These are phyloP conservation scores for Neofusicoccum sp. DNA, from an alignment of 2,329 filamentous ascomycete genomes.

Conservation along the genomic window DNA sequence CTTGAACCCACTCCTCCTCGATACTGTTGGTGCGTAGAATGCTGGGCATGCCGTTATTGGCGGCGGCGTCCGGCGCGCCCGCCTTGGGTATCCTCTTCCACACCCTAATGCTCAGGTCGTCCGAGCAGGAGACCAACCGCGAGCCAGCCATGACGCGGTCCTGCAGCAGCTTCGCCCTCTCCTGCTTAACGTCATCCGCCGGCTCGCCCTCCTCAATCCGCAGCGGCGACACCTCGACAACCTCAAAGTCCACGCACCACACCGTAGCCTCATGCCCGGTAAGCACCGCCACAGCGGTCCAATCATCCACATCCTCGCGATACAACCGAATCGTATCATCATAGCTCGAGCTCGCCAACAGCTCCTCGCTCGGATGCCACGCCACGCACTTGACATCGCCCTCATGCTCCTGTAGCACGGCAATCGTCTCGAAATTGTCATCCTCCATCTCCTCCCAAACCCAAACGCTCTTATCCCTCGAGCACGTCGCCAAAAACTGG, in stretches of 20 bases:
- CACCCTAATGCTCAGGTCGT: slow-evolving; percentile 76
- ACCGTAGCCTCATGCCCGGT: slow-evolving; percentile 84
- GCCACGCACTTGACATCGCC: slow-evolving; percentile 93
- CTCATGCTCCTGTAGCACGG: slow-evolving; percentile 90
- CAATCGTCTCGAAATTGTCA: slow-evolving; percentile 96
- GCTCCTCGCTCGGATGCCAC: slow-evolving; percentile 81
- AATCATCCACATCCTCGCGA: slow-evolving; percentile 90
- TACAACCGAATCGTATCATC: slow-evolving; percentile 89
- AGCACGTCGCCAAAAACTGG: slow-evolving; percentile 84
- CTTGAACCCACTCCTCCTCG: slow-evolving; percentile 83
- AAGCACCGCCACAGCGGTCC: slow-evolving; percentile 84
- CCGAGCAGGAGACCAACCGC: slow-evolving; percentile 79
- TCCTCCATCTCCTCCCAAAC: slow-evolving; percentile 97
- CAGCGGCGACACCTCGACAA: slow-evolving; percentile 37
- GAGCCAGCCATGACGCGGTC: slow-evolving; percentile 48
- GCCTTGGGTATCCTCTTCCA: slow-evolving; percentile 70
- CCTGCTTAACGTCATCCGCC: slow-evolving; percentile 33
- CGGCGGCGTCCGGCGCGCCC: slow-evolving; percentile 45
- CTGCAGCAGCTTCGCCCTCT: slow-evolving; percentile 39
- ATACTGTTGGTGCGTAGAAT: slow-evolving; percentile 75
- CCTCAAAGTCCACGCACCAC: slow-evolving; percentile 78
- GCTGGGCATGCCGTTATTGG: slow-evolving; percentile 73
- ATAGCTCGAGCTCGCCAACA: slow-evolving; percentile 89
- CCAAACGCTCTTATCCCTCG: slow-evolving; percentile 93
- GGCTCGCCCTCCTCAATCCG: slow-evolving; percentile 27